Evolutionary conservation across 805 yeast species (phyloP).

Genomic region (Saturnispora hagleri): DNA sequence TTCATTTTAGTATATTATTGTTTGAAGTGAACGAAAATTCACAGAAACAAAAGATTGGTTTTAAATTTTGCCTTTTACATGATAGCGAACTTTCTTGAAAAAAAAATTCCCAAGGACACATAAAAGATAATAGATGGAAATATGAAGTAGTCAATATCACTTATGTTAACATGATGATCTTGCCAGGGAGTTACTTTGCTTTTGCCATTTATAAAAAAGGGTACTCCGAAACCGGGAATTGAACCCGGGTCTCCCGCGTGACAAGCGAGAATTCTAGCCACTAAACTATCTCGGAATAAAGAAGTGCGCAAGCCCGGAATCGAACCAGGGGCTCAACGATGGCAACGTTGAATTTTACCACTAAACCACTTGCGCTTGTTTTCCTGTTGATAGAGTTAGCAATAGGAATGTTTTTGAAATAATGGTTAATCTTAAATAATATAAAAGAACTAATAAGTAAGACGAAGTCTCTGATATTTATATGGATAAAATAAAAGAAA

Average conservation of each 20-base stretch:
- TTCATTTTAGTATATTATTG: not conserved
- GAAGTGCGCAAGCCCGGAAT: constrained; percentile 23
- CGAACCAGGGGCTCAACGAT: constrained; percentile 25
- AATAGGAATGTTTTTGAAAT: too few species aligned
- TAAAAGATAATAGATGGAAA: not conserved
- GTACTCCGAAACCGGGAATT: constrained; percentile 35
- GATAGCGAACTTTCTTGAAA: not conserved
- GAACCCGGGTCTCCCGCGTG: constrained; percentile 38
- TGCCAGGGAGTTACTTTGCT: too few species aligned
- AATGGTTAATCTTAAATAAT: too few species aligned
- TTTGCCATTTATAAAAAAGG: not conserved
- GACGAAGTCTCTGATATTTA: too few species aligned
- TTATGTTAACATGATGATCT: not conserved
- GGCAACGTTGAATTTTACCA: constrained; percentile 24
- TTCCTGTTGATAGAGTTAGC: too few species aligned
- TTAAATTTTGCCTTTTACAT: not conserved
- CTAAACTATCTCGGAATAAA: constrained; percentile 31
- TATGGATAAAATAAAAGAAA: too few species aligned
- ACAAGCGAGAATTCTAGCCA: constrained; percentile 36
- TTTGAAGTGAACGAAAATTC: too few species aligned
- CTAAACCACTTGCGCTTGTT: constrained; percentile 19
- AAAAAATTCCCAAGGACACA: too few species aligned
- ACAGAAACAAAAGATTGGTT: not conserved
- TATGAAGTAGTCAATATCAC: not conserved
- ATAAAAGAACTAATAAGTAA: too few species aligned